Evolutionary conservation across 2,329 filamentous ascomycete genomes (phyloP).

Genomic region (Trematosphaeria pertusa): DNA sequence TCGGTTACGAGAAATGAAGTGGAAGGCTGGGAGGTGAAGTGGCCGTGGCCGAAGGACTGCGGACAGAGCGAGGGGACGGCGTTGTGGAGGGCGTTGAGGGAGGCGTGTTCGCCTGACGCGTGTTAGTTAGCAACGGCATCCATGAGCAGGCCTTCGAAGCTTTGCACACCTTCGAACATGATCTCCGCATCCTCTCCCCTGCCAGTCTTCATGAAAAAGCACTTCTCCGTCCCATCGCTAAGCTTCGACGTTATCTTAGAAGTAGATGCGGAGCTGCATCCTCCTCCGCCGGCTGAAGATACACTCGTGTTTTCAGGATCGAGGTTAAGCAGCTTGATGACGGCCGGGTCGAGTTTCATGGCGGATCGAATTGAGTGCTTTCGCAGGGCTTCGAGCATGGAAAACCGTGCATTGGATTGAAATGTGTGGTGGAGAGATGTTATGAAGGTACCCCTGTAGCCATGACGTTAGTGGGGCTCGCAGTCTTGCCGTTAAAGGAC

Average conservation of each 20-base stretch:
- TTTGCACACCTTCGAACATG: slow-evolving; percentile 71
- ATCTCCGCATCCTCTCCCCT: slow-evolving; percentile 63
- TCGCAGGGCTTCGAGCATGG: slow-evolving; percentile 10
- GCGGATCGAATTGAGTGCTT: slow-evolving; percentile 16
- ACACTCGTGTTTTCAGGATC: slow-evolving; percentile 63
- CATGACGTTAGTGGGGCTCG: neutral
- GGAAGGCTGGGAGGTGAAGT: slow-evolving; percentile 56
- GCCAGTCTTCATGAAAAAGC: slow-evolving; percentile 78
- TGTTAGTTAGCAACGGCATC: slow-evolving; percentile 14
- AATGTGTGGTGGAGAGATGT: neutral
- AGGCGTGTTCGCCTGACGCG: slow-evolving; percentile 76
- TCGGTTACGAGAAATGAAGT: slow-evolving; percentile 72
- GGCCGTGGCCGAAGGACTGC: slow-evolving; percentile 74
- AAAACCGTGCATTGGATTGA: slow-evolving; percentile 1
- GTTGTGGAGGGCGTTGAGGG: slow-evolving; percentile 79
- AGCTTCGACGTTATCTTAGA: slow-evolving; percentile 62
- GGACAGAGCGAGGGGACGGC: slow-evolving; percentile 79
- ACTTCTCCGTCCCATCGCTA: slow-evolving; percentile 57
- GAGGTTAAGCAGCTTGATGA: slow-evolving; percentile 66
- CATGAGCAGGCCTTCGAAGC: neutral
- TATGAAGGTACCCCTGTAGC: neutral
- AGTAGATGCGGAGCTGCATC: slow-evolving; percentile 69
- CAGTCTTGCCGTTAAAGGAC: no score
- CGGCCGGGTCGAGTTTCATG: slow-evolving; percentile 67
- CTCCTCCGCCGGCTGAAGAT: slow-evolving; percentile 68